Conservation (phyloP, 2,329 filamentous ascomycete genomes). For the Alternaria sp. region DNA sequence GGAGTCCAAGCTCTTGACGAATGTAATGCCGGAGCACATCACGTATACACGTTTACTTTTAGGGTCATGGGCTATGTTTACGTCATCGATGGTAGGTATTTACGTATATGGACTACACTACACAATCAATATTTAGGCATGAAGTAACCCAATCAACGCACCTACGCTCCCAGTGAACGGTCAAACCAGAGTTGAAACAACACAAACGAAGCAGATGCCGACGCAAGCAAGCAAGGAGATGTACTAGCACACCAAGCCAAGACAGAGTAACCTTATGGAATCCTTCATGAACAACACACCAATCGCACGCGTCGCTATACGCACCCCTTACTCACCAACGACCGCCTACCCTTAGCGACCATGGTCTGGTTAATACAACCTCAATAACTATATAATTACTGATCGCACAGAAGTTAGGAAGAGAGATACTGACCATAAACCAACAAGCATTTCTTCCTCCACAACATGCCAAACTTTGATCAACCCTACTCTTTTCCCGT, state of each 20-base stretch:
- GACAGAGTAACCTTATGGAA: background rate
- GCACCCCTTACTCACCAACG: background rate
- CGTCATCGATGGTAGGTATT: background rate
- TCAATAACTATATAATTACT: background rate
- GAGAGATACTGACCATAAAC: background rate
- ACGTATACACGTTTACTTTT: background rate
- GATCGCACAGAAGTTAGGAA: background rate
- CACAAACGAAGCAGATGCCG: background rate
- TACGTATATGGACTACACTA: background rate
- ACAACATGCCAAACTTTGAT: background rate
- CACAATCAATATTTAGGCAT: background rate
- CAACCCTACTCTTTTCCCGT: conserved; percentile 13
- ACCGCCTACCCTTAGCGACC: background rate
- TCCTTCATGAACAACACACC: background rate
- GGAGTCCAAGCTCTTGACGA: background rate
- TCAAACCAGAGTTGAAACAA: background rate
- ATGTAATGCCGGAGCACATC: background rate
- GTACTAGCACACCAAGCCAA: background rate
- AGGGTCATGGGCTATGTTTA: background rate
- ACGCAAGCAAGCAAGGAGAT: background rate
- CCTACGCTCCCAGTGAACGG: too few species aligned
- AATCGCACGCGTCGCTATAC: background rate
- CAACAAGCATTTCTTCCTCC: background rate
- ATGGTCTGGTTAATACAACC: background rate
- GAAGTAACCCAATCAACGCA: background rate